Conservation (phyloP, 805 yeast species). For the Lipomyces yamanashiensis region DNA sequence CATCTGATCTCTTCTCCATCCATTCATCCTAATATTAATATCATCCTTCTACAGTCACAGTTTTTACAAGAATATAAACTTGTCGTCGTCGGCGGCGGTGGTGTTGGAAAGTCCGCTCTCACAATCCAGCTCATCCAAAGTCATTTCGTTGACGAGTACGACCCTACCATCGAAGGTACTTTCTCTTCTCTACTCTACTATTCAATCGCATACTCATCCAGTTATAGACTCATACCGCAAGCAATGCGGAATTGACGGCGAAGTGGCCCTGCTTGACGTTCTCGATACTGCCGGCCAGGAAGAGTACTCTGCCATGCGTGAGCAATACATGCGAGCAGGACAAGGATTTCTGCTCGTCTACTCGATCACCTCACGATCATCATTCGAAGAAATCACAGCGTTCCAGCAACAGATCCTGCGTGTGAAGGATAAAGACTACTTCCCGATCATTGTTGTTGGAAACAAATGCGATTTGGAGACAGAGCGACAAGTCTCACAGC, state of each 20-base stretch:
- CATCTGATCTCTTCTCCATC: neutral
- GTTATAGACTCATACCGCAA: conserved; percentile 61
- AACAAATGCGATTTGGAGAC: conserved; percentile 76
- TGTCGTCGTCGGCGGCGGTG: conserved; percentile 98
- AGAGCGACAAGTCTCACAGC: conserved; percentile 58
- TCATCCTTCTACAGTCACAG: conserved; percentile 30
- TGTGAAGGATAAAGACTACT: conserved; percentile 74
- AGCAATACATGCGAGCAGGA: conserved; percentile 71
- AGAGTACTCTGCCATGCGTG: conserved; percentile 72
- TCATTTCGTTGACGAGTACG: conserved; percentile 96
- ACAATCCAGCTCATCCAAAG: conserved; percentile 94
- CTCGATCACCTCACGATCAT: conserved; percentile 79
- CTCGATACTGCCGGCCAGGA: conserved; percentile 97
- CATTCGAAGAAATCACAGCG: conserved; percentile 81
- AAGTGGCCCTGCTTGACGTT: conserved; percentile 78
- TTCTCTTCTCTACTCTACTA: neutral
- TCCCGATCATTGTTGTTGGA: conserved; percentile 82
- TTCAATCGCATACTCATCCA: neutral
- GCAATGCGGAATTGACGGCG: conserved; percentile 80
- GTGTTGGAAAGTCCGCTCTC: conserved; percentile 96
- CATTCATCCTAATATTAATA: neutral
- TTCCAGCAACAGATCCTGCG: conserved; percentile 80
- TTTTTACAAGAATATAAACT: conserved; percentile 74
- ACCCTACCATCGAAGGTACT: conserved; percentile 84
- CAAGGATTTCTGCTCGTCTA: conserved; percentile 87